These are phyloP conservation scores for Aspergillus indologenus DNA, from an alignment of 495 filamentous ascomycete genomes.

Conservation along the genomic window DNA sequence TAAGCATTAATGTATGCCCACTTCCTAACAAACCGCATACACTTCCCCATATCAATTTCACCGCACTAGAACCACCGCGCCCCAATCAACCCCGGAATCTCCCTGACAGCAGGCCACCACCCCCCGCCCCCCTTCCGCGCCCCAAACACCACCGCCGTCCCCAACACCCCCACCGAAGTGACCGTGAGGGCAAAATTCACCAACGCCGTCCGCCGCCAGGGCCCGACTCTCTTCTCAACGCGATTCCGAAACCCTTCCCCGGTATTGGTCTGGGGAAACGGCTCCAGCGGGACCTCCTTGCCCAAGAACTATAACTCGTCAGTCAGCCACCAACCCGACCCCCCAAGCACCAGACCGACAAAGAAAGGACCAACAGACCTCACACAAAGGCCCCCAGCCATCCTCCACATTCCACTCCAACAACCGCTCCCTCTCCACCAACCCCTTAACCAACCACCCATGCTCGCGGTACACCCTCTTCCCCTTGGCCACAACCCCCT, in stretches of 20 bases:
- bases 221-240: not conserved
- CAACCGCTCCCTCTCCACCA: slow-evolving; percentile 40
- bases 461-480: slow-evolving; percentile 32
- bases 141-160: not conserved
- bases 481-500: not conserved
- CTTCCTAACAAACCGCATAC: too few relatives aligned
- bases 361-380: slow-evolving; percentile 23
- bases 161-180: not conserved
- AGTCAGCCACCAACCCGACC: not conserved
- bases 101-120: not conserved
- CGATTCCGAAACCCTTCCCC: not conserved
- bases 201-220: not conserved
- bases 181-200: not conserved
- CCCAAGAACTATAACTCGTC: slow-evolving; percentile 2
- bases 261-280: slow-evolving; percentile 9
- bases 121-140: too few relatives aligned
- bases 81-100: too few relatives aligned
- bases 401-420: slow-evolving; percentile 54
- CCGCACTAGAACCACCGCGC: too few relatives aligned
- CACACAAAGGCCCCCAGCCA: slow-evolving; percentile 57
- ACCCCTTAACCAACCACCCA: slow-evolving; percentile 20
- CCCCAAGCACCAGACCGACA: not conserved
- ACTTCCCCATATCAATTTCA: too few relatives aligned
- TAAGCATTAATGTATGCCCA: too few relatives aligned
- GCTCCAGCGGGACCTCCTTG: slow-evolving; percentile 3